Base-by-base conservation (phyloP, 2,329 filamentous ascomycete species). In the Xylaria polymorpha region DNA sequence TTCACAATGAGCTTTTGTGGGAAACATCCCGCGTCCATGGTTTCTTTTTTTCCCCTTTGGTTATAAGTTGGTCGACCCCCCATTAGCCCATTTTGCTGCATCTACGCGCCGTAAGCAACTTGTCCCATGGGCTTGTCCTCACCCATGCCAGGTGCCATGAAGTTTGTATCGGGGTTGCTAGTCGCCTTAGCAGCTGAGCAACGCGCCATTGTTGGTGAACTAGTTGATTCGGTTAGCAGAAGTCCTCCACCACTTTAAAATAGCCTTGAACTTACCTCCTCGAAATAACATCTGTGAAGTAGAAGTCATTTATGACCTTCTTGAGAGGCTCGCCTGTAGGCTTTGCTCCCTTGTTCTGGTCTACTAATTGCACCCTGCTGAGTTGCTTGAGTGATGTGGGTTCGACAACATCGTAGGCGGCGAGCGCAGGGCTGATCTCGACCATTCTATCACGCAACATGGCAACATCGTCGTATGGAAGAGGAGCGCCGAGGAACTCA, bases 131-230 rank as follows among this genome's bases (percentile, higher is more conserved):
- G 87, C 81, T 83, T 87, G 75, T 89, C 87, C 75, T 89, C 86
- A 77, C 87, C 85, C 80, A 88, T 86, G 64, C 92, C 92, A 25
- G 91, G 85, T 63, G 91, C 91, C 90, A 94, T 91, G 74, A 93
- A 88, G 83, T 94, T 93, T 64, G 90, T 94, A 80, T 92, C 86
- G 66, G 91, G 88, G 83, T 94, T 92, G 70, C 91, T 90, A 10
- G 90, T 90, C 67, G 91, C 92, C 88, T 98, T 98, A 74, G 94
- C 92, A 62, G 93, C 95, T 59, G 94, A 97, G 87, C 94, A 98
- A 79, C 96, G 92, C 69, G 96, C 96, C 96, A 99, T 99, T 67
- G 96, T 99, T 61, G 96, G 94, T 71, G 94, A 98, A 85, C 94
- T 97, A 20, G 46, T 53, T n/a, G 18, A 44, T 0, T 20, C 12